Evolutionary conservation across 2,329 filamentous ascomycete species (phyloP).

Genomic region (Neurospora crassa): DNA sequence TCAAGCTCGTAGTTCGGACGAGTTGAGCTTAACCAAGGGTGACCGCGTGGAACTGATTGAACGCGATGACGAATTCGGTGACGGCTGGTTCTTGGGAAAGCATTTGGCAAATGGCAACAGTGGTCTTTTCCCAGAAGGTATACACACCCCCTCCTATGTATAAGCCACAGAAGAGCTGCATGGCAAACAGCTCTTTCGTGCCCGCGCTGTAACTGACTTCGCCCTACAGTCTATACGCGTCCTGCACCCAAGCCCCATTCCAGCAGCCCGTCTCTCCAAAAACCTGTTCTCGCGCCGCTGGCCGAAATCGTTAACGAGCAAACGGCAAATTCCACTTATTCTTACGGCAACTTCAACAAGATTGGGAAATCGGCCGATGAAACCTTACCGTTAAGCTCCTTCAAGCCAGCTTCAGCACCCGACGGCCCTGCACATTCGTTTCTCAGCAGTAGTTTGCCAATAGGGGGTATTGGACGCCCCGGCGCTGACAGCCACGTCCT

Average conservation of each 20-base stretch:
- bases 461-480: slow-evolving; percentile 27
- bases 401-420: slow-evolving; percentile 25
- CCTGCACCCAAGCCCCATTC: slow-evolving; percentile 12
- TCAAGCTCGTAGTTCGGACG: slow-evolving; percentile 80
- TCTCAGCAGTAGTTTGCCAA: slow-evolving; percentile 20
- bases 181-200: slow-evolving; percentile 3
- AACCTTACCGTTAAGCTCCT: slow-evolving; percentile 32
- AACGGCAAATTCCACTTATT: slow-evolving; percentile 6
- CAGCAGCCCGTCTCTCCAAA: slow-evolving; percentile 9
- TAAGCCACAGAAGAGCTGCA: background rate
- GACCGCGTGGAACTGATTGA: slow-evolving; percentile 77
- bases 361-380: slow-evolving; percentile 24
- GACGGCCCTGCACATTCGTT: slow-evolving; percentile 20
- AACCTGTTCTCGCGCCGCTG: slow-evolving; percentile 20
- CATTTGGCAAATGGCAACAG: slow-evolving; percentile 65
- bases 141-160: slow-evolving; percentile 20
- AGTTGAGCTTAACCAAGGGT: slow-evolving; percentile 78
- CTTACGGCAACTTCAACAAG: slow-evolving; percentile 7
- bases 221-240: slow-evolving; percentile 15
- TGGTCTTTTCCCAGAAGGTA: slow-evolving; percentile 78
- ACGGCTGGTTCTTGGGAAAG: slow-evolving; percentile 75
- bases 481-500: slow-evolving; percentile 33
- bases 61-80: slow-evolving; percentile 79
- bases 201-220: slow-evolving; percentile 15
- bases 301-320: slow-evolving; percentile 19